phyloP scores from a whole-genome alignment of 2,329 filamentous ascomycete genomes.

The Trichoderma semiorbis region DNA sequence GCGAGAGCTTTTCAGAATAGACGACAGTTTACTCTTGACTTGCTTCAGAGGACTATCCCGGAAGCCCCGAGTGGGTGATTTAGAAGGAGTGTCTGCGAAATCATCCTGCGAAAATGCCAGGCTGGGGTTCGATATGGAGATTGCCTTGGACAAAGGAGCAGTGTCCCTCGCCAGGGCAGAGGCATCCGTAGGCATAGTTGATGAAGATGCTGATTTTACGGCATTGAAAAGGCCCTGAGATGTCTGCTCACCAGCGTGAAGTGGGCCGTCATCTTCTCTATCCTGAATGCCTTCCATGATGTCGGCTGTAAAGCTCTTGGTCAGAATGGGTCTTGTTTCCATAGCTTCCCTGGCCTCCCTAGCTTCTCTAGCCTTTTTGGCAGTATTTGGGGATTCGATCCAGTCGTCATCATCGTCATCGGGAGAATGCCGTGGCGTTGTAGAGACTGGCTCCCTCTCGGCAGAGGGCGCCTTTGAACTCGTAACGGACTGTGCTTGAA shows the following conservation, averaged over 20 bases:
- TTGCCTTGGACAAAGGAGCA: constrained; percentile 52
- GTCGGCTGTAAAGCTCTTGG: constrained; percentile 61
- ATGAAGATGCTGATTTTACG: constrained; percentile 62
- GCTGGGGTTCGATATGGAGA: constrained; percentile 57
- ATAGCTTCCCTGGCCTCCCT: constrained; percentile 25
- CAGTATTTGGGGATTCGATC: constrained; percentile 52
- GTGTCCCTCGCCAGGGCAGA: constrained; percentile 22
- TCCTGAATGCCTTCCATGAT: constrained; percentile 55
- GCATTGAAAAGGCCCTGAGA: constrained; percentile 33
- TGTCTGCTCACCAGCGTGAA: constrained; percentile 30
- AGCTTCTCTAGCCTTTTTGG: constrained; percentile 26
- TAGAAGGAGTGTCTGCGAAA: constrained; percentile 47
- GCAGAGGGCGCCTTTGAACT: constrained; percentile 31
- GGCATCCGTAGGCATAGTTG: constrained; percentile 42
- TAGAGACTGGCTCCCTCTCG: constrained; percentile 32
- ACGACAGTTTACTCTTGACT: constrained; percentile 88
- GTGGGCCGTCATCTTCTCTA: constrained; percentile 46
- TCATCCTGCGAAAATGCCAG: constrained; percentile 46
- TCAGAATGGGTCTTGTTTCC: constrained; percentile 47
- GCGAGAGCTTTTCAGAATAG: constrained; percentile 83
- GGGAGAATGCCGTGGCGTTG: constrained; percentile 59
- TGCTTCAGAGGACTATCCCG: constrained; percentile 82
- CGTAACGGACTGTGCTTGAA: constrained; percentile 28
- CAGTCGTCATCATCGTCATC: constrained; percentile 55
- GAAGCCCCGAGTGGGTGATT: constrained; percentile 54